A percentile compares a stretch with the other conserved stretches of the same genome.
These are phyloP conservation scores for Tricholomella constricta DNA, from an alignment of 768 basidiomycete species.

Conservation along the genomic window DNA sequence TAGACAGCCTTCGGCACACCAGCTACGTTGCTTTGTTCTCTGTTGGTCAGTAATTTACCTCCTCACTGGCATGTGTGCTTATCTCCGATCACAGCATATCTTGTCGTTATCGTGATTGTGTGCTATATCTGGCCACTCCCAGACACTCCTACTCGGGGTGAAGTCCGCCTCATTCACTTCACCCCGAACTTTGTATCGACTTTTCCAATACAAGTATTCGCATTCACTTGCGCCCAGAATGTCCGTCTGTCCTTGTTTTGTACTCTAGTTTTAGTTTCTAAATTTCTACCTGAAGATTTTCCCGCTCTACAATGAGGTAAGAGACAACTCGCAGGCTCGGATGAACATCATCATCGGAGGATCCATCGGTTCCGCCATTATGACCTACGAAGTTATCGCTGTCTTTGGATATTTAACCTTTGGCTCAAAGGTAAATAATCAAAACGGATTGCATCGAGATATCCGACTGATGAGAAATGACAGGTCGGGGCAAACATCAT, in stretches of 20 bases:
- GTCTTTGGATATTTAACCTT: slow-evolving; percentile 93
- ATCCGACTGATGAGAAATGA: slow-evolving; percentile 2
- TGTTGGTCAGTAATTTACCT: slow-evolving; percentile 50
- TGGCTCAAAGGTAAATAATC: slow-evolving; percentile 67
- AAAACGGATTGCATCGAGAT: neutral
- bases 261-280: slow-evolving; percentile 4
- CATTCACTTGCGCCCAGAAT: slow-evolving; percentile 92
- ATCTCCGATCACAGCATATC: slow-evolving; percentile 56
- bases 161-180: slow-evolving; percentile 72
- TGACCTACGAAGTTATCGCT: slow-evolving; percentile 88
- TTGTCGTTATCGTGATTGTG: slow-evolving; percentile 75
- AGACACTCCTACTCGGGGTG: slow-evolving; percentile 62
- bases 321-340: slow-evolving; percentile 73
- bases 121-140: slow-evolving; percentile 79
- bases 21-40: slow-evolving; percentile 92
- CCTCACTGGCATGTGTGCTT: neutral
- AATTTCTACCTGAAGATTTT: slow-evolving; percentile 61
- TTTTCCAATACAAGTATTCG: slow-evolving; percentile 93
- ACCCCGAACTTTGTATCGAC: slow-evolving; percentile 78
- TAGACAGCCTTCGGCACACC: slow-evolving; percentile 88
- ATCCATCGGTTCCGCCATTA: slow-evolving; percentile 81
- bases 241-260: slow-evolving; percentile 43
- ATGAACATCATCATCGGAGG: slow-evolving; percentile 88
- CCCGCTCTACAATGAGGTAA: slow-evolving; percentile 91
- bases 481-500: slow-evolving; percentile 92